Conservation (phyloP, 345 rosid species). For the Lagerstroemia speciosa region DNA sequence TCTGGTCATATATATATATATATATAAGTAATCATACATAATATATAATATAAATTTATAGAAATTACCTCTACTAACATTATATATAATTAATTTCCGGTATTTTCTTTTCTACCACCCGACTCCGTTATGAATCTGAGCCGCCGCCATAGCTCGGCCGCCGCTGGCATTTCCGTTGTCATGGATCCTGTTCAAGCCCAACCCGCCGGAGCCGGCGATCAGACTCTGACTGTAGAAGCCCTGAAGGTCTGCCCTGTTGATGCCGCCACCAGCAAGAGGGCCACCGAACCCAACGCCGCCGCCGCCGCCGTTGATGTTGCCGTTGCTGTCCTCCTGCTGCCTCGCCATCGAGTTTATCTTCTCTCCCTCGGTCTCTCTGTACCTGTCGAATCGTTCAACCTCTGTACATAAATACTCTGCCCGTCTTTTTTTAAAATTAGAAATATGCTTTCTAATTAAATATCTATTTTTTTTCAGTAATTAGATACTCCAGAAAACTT, state of each 20-base stretch:
- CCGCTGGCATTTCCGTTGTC: conserved; percentile 10
- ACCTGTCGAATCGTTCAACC: neutral
- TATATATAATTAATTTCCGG: neutral
- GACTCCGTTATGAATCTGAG: conserved; percentile 8
- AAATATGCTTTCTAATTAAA: neutral
- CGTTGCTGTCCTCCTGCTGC: conserved; percentile 3
- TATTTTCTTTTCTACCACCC: conserved; percentile 4
- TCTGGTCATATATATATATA: neutral
- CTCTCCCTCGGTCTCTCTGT: conserved; percentile 14
- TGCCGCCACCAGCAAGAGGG: neutral
- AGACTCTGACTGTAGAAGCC: conserved; percentile 11
- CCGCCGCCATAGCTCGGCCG: conserved; percentile 1
- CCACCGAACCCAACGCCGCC: neutral
- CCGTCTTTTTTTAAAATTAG: neutral
- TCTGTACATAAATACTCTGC: neutral
- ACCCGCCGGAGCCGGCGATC: conserved; percentile 3
- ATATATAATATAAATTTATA: neutral
- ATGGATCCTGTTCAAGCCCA: conserved; percentile 6
- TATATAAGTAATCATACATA: neutral
- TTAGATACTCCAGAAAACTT: too few relatives aligned
- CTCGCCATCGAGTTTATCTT: conserved; percentile 7
- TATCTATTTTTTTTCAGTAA: neutral
- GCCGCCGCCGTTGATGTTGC: neutral
- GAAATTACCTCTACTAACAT: neutral
- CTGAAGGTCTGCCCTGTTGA: conserved; percentile 5